Percentiles rank a stretch among this genome's conserved stretches.
Evolutionary conservation across 495 filamentous ascomycete genomes (phyloP).

Genomic region (Aspergillus wentii): DNA sequence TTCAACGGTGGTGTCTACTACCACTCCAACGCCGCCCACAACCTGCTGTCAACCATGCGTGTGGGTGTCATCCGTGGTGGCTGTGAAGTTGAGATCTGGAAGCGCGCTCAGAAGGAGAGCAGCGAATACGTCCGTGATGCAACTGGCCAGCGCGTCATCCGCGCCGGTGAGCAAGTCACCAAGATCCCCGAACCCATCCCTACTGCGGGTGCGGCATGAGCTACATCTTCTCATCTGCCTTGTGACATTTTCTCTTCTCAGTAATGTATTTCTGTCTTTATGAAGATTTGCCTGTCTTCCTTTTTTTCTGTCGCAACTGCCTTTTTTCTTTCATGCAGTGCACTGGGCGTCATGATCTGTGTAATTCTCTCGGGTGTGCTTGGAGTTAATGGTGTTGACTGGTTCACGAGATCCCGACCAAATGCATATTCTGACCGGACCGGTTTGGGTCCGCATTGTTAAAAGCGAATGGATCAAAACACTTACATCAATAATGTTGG

Average conservation of each 20-base stretch:
- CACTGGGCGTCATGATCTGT: conserved; percentile 1
- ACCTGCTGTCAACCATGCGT: conserved; percentile 92
- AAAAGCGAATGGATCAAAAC: too few species aligned
- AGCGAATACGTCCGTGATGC: conserved; percentile 74
- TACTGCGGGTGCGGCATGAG: conserved; percentile 43
- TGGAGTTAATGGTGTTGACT: too few species aligned
- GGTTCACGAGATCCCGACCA: too few species aligned
- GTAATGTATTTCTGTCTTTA: not conserved
- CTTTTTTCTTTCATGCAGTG: not conserved
- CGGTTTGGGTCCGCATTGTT: too few species aligned
- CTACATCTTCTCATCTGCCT: not conserved
- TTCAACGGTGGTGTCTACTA: conserved; percentile 99
- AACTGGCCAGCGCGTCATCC: conserved; percentile 75
- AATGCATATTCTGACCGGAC: too few species aligned
- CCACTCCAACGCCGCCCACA: conserved; percentile 97
- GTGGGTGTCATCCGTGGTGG: conserved; percentile 95
- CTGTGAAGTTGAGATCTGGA: conserved; percentile 99
- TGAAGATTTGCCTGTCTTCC: too few species aligned
- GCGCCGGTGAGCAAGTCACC: conserved; percentile 86
- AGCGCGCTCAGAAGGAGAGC: conserved; percentile 86
- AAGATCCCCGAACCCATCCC: conserved; percentile 57
- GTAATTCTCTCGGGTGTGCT: too few species aligned
- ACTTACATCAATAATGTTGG: too few species aligned
- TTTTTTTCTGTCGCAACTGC: too few species aligned
- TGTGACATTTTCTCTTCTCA: not conserved